Evolutionary conservation across 805 yeast species (phyloP).

Genomic region (Sungouiozyma intestinalis): DNA sequence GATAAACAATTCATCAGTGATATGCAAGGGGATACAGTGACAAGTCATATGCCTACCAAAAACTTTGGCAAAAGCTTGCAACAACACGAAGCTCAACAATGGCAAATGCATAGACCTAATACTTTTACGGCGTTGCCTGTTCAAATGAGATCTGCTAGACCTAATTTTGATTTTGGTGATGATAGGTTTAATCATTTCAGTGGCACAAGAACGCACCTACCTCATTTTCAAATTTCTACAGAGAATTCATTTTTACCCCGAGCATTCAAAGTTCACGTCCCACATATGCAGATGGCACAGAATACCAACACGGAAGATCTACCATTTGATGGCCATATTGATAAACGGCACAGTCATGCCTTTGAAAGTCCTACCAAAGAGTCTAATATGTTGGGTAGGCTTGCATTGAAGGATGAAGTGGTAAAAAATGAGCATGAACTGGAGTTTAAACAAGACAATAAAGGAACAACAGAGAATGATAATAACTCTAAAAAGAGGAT

Average conservation of each 20-base stretch:
- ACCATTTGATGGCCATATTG: not conserved
- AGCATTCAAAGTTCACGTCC: not conserved
- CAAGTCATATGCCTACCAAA: not conserved
- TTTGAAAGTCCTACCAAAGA: not conserved
- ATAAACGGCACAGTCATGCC: not conserved
- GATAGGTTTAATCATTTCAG: not conserved
- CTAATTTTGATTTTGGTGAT: too few species aligned
- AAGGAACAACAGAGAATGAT: not conserved
- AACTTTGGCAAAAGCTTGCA: not conserved
- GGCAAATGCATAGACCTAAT: conserved; percentile 1
- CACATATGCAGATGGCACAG: not conserved
- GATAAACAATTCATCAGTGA: not conserved
- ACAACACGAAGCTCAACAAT: not conserved
- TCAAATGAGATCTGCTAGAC: not conserved
- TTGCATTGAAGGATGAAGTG: not conserved
- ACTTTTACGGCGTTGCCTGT: conserved; percentile 4
- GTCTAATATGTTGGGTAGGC: not conserved
- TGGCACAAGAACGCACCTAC: not conserved
- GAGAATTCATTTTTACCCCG: not conserved
- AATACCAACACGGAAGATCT: not conserved
- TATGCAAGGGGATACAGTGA: not conserved
- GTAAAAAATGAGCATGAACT: not conserved
- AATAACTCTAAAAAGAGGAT: not conserved
- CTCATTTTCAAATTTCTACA: not conserved
- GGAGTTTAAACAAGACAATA: not conserved